Conservation (phyloP, 2,329 filamentous ascomycete genomes). For the Colletotrichum liaoningense region DNA sequence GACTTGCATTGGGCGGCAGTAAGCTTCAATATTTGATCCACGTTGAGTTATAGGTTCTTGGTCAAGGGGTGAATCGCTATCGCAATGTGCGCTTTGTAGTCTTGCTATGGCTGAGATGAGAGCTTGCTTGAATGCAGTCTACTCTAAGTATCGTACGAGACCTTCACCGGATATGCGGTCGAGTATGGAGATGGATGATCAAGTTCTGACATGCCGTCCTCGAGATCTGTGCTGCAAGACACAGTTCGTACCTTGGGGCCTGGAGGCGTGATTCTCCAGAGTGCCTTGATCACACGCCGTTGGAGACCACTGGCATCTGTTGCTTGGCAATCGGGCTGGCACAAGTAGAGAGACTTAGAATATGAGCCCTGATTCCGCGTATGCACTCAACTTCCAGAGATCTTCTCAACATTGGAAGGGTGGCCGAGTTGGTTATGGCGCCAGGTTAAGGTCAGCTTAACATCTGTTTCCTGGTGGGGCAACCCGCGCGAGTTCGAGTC, state of each 20-base stretch:
- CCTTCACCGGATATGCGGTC: background rate
- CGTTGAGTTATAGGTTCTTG: background rate
- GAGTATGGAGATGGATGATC: constrained; percentile 1
- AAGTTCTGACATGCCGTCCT: background rate
- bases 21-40: background rate
- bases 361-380: background rate
- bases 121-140: background rate
- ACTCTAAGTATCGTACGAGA: background rate
- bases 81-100: background rate
- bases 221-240: background rate
- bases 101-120: constrained; percentile 12
- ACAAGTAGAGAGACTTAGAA: background rate
- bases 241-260: background rate
- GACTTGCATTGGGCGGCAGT: constrained; percentile 6
- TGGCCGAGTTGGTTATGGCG: constrained; percentile 37
- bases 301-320: too few relatives aligned
- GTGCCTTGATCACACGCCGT: too few relatives aligned
- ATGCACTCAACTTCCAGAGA: background rate
- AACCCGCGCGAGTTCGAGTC: constrained; percentile 37
- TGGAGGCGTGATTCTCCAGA: too few relatives aligned
- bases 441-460: constrained; percentile 36
- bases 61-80: background rate
- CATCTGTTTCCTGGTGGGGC: constrained; percentile 35
- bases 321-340: too few relatives aligned
- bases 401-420: background rate